Conservation (phyloP, 768 basidiomycete species). For the Boletus speciosus region DNA sequence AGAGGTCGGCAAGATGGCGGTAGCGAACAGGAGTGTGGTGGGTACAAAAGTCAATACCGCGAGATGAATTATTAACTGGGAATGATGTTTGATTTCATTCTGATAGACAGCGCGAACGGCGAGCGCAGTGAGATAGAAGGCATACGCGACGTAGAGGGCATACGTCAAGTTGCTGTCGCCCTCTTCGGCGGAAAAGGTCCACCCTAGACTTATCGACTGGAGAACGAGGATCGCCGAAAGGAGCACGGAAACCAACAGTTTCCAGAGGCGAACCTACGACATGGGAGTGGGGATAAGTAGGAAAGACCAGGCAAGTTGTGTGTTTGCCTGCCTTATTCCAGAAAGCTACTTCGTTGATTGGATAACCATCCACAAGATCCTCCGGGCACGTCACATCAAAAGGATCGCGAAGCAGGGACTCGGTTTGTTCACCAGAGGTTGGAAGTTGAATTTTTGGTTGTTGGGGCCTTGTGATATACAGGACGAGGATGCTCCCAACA, state of each 20-base stretch:
- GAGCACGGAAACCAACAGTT: slow-evolving; percentile 46
- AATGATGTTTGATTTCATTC: slow-evolving; percentile 37
- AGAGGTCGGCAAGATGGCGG: slow-evolving; percentile 55
- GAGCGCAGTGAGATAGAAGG: slow-evolving; percentile 57
- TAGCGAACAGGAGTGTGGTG: slow-evolving; percentile 39
- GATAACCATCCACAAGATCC: slow-evolving; percentile 64
- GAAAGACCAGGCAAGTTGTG: background rate
- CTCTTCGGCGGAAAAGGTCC: slow-evolving; percentile 32
- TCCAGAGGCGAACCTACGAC: slow-evolving; percentile 55
- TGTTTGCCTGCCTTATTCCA: slow-evolving; percentile 48
- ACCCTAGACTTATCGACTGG: slow-evolving; percentile 55
- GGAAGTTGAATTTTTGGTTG: slow-evolving; percentile 55
- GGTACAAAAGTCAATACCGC: slow-evolving; percentile 52
- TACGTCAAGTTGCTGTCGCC: slow-evolving; percentile 34
- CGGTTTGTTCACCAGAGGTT: slow-evolving; percentile 20
- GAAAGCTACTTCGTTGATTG: slow-evolving; percentile 58
- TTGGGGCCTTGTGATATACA: slow-evolving; percentile 38
- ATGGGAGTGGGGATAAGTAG: slow-evolving; percentile 1
- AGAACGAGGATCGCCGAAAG: slow-evolving; percentile 47
- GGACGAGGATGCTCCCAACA: slow-evolving; percentile 41
- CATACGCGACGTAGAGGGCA: slow-evolving; percentile 48
- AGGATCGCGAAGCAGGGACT: slow-evolving; percentile 43
- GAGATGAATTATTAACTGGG: slow-evolving; percentile 60
- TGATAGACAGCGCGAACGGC: slow-evolving; percentile 48
- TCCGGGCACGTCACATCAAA: slow-evolving; percentile 73